Evolutionary conservation across 1,284 basidiomycete genomes (phyloP), one percentile per base, ranked within the genome.

Genomic region (Rugiboletus extremiorientalis): DNA sequence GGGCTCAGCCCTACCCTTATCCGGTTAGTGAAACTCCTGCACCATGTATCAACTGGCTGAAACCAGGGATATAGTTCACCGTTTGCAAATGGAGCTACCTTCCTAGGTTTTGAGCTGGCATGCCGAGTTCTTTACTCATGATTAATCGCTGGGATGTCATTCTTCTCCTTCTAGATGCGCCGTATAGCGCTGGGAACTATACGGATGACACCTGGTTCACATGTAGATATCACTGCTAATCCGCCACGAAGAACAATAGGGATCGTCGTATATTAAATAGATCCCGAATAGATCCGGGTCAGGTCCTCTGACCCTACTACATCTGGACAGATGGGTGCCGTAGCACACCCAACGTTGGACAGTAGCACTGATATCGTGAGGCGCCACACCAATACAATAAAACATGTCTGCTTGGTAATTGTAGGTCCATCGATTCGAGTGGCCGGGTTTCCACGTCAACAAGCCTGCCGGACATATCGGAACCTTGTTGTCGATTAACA

Each of bases 1-100:
- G 96, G 96, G 22, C 80, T 98, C 20, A 82, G 83, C 18, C 96
- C 96, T 31, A 98, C 96, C 12, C 79, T 99, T 54, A 92, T 98
- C 67, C 82, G 94, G 91, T 91, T 61, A 52, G 84, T 78, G 23
- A 49, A 53, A 42, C 42, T 23, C 28, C 28, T 3, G 7, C 31
- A 51, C 54, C 51, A 49, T 55, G 42, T 52, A 37, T 54, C 63
- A 37, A 56, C 52, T 25, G 3, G 46, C 56, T 72, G 36, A 66
- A 51, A 34, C 51, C 34, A 51, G 52, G 4, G 20, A 60, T 58
- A 23, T 59, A 92, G 91, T 63, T 92, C 89, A 12, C 91, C 91
- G 5, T 92, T 94, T 65, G 94, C 94, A 14, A 97, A 97, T 68
- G 94, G 93, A 36, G 92, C 92, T 4, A 97, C 94, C 0, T 96